Percentiles rank a stretch among this genome's conserved stretches.
These are phyloP conservation scores for Sarocladiaceae sp. DNA, from an alignment of 2,329 filamentous ascomycete species.

Conservation along the genomic window DNA sequence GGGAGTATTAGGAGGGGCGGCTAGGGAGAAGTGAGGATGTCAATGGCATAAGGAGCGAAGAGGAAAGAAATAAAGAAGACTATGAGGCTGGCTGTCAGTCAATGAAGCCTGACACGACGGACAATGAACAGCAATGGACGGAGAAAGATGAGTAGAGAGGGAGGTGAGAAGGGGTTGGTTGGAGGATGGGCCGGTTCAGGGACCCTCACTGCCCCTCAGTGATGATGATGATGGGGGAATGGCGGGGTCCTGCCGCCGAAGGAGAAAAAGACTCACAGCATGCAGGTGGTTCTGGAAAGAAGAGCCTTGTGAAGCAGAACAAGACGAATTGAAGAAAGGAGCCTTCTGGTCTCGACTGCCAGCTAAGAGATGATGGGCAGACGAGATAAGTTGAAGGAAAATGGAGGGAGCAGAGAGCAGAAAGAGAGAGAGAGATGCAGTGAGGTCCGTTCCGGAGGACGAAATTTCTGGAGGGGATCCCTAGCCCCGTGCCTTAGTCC, in stretches of 20 bases:
- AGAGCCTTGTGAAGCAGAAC: neutral
- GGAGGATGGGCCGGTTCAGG: neutral
- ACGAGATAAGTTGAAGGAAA: neutral
- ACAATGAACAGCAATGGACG: neutral
- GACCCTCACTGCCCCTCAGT: constrained; percentile 2
- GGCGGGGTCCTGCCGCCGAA: constrained; percentile 3
- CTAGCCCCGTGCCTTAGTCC: neutral
- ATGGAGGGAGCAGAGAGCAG: constrained; percentile 4
- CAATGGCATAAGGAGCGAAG: neutral
- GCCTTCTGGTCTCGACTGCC: constrained; percentile 1
- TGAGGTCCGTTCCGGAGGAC: neutral
- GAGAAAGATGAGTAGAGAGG: neutral
- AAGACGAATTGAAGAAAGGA: neutral
- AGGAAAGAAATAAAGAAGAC: neutral
- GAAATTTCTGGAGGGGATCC: constrained; percentile 1
- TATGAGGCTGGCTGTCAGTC: neutral
- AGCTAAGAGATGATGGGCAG: neutral
- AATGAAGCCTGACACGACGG: neutral
- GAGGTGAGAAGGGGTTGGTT: neutral
- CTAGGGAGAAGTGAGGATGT: neutral
- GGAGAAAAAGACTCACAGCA: constrained; percentile 6
- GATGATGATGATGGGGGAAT: constrained; percentile 1
- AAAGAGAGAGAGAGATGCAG: constrained; percentile 6
- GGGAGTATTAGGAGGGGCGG: neutral
- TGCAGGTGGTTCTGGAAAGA: neutral